Conservation (phyloP, 805 yeast species). For the Priceomyces melissophilus region DNA sequence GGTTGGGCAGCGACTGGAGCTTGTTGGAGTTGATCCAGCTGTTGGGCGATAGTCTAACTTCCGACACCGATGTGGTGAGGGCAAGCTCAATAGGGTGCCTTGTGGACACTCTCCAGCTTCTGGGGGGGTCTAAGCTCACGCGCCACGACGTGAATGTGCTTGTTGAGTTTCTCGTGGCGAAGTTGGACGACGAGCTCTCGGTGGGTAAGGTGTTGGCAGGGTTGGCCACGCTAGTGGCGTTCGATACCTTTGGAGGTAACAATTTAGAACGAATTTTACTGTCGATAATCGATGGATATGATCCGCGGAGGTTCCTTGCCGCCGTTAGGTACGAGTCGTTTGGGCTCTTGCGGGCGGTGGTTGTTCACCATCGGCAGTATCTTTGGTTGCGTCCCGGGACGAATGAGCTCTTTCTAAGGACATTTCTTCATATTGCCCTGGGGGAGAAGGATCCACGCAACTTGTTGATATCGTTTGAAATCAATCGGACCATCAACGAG, state of each 20-base stretch:
- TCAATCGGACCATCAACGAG: conserved; percentile 48
- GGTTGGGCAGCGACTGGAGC: conserved; percentile 23
- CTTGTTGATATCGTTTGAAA: conserved; percentile 62
- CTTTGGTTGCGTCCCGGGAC: conserved; percentile 13
- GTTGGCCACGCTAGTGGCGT: conserved; percentile 46
- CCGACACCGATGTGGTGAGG: conserved; percentile 53
- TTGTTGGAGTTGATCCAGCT: conserved; percentile 53
- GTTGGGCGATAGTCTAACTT: conserved; percentile 61
- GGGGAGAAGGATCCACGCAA: conserved; percentile 97
- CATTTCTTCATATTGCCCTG: conserved; percentile 65
- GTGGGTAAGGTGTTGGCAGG: conserved; percentile 53
- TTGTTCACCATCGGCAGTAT: conserved; percentile 23
- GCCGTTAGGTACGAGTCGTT: conserved; percentile 61
- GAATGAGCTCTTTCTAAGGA: conserved; percentile 44
- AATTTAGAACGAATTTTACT: conserved; percentile 36
- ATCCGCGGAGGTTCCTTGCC: conserved; percentile 58
- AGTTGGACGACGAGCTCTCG: conserved; percentile 63
- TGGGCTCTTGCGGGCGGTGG: conserved; percentile 38
- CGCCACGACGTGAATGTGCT: conserved; percentile 49
- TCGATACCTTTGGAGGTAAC: conserved; percentile 44
- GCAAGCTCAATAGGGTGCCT: conserved; percentile 44
- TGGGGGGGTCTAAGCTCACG: conserved; percentile 26
- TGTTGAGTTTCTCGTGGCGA: conserved; percentile 56
- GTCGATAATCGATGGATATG: conserved; percentile 39
- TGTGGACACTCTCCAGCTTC: conserved; percentile 26